A percentile compares a stretch with the other conserved stretches of the same genome.
These are phyloP conservation scores for Melocanna baccifera DNA, from an alignment of 176 grass and related monocot genomes.

Conservation along the genomic window DNA sequence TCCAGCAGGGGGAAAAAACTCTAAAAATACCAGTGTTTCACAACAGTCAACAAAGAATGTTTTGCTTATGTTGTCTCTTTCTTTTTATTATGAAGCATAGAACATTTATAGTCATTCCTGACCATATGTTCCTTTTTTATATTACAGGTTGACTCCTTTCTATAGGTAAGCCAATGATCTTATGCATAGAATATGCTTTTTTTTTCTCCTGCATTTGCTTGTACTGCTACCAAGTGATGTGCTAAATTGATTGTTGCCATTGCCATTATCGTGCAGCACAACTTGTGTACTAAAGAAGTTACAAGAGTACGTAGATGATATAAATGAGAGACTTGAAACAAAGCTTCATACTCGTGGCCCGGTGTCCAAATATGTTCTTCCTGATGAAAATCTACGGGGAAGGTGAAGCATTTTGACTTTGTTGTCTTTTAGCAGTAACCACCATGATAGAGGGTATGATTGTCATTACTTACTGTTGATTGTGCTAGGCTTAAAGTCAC, in stretches of 20 bases:
- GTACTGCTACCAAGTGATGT: background rate
- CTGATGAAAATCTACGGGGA: too few relatives aligned
- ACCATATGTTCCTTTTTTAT: constrained; percentile 20
- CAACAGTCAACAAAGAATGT: background rate
- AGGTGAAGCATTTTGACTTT: too few relatives aligned
- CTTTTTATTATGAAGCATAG: constrained; percentile 10
- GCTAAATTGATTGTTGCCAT: constrained; percentile 24
- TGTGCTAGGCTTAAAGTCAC: constrained; percentile 62
- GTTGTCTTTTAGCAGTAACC: background rate
- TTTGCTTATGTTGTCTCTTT: background rate
- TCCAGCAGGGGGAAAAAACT: background rate
- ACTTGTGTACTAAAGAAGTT: constrained; percentile 48
- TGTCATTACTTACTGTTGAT: background rate
- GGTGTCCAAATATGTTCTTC: too few relatives aligned
- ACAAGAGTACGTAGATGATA: too few relatives aligned
- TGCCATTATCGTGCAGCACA: constrained; percentile 54
- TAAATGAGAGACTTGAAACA: too few relatives aligned
- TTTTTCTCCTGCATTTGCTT: background rate
- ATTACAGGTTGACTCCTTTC: constrained; percentile 94
- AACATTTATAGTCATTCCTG: constrained; percentile 15
- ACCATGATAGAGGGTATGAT: background rate
- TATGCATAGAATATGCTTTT: constrained; percentile 4
- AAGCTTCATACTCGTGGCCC: too few relatives aligned
- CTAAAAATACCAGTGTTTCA: background rate
- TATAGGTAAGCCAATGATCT: constrained; percentile 54